Evolutionary conservation across 1,284 basidiomycete genomes (phyloP), one percentile per base, ranked within the genome.

Genomic region (Naganishia albida): DNA sequence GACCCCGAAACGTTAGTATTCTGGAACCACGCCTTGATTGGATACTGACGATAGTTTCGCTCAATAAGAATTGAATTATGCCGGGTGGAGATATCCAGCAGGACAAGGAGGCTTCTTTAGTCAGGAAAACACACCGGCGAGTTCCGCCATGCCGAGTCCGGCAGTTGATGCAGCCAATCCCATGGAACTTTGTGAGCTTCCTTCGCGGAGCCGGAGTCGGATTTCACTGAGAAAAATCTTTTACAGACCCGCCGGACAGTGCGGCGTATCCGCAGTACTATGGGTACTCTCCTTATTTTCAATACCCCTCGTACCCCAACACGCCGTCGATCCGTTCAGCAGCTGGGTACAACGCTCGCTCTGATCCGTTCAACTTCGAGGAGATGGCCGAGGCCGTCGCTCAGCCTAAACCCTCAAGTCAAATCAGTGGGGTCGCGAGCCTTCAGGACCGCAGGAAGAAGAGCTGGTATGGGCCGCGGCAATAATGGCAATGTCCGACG

Each of bases 381-480:
- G 57, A 50, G 23, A 60, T 60, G 57, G 20, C 57, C 4, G 38
- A 50, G 20, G 57, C 57, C 3, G 46, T 60, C 6, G 34, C 30
- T 6, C 57, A 60, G 15, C 40, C 34, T 7, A 25, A 48, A 10
- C 26, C 15, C 4, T 23, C 54, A 2, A 40, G 23, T 16, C 57
- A 40, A 20, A 10, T 34, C 20, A 26, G 42, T 6, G 54, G 54
- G 10, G 38, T 23, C 18, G 46, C 46, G 16, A 20, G 20, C 23
- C 46, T 60, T 8, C 23, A 60, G 15, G 46, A 60, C 12, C 46
- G 57, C 16, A 60, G 57, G 46, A 60, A 60, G 38, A 60, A 60
- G 46, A 60, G 57, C 30, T 60, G 57, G 57, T 60, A 60, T 40
- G 57, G 57, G 25, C 57, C 57, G 34, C 57, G 46, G 13, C 57